These are phyloP conservation scores for Leccinum griseonigrum DNA, from an alignment of 1,284 basidiomycete genomes.

Conservation along the genomic window DNA sequence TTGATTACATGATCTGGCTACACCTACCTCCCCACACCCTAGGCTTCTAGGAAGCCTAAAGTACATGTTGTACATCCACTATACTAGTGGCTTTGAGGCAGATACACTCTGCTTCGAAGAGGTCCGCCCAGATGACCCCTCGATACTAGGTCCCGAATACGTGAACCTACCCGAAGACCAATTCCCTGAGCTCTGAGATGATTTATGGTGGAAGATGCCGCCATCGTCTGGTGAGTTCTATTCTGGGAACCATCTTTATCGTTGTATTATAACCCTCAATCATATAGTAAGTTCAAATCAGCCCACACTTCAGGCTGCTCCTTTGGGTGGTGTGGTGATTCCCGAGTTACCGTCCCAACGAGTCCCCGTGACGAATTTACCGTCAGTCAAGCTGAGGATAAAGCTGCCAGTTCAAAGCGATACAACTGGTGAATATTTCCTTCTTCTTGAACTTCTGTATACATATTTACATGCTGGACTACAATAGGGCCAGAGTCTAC, in stretches of 20 bases:
- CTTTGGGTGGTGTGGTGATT: background rate
- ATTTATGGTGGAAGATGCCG: background rate
- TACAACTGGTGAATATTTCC: no score
- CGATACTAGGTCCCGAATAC: background rate
- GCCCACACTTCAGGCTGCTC: background rate
- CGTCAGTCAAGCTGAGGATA: no score
- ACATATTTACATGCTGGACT: no score
- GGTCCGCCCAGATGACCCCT: background rate
- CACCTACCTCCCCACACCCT: background rate
- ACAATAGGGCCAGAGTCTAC: no score
- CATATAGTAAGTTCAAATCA: background rate
- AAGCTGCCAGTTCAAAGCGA: no score
- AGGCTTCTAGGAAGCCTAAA: slow-evolving; percentile 3
- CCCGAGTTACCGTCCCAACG: background rate
- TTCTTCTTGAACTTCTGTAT: no score
- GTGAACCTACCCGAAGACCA: background rate
- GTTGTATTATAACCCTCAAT: background rate
- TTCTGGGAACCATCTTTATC: background rate
- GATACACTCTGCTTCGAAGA: background rate
- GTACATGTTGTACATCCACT: background rate
- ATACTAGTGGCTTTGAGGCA: background rate
- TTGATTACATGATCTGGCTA: background rate
- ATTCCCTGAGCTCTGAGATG: background rate
- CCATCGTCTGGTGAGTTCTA: background rate
- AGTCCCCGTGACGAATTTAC: background rate